phyloP scores from a whole-genome alignment of 176 grass and related monocot species.

The Hordeum vulgare region DNA sequence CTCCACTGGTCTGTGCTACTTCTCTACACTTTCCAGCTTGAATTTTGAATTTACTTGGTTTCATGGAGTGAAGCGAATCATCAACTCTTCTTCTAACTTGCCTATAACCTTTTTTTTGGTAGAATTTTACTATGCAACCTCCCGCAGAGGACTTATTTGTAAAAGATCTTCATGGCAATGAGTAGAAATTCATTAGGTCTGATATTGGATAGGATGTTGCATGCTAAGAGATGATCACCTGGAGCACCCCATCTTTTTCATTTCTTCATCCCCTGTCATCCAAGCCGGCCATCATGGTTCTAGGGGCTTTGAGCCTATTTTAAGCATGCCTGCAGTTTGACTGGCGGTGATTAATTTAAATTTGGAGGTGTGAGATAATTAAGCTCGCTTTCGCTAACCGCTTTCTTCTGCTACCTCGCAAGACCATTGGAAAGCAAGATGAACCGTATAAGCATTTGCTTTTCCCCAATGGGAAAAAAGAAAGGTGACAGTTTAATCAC shows the following conservation, averaged over 20 bases:
- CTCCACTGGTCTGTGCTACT: constrained; percentile 40
- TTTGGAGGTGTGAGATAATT: background rate
- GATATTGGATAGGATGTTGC: background rate
- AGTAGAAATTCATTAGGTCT: constrained; percentile 57
- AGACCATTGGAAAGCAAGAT: too few relatives aligned
- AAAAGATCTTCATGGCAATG: constrained; percentile 92
- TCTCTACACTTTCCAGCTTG: background rate
- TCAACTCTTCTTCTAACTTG: background rate
- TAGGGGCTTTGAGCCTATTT: background rate
- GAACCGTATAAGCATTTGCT: background rate
- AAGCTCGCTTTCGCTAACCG: too few relatives aligned
- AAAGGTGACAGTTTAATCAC: background rate
- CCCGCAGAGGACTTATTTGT: constrained; percentile 83
- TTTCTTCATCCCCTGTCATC: background rate
- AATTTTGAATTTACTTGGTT: background rate
- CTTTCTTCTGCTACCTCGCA: too few relatives aligned
- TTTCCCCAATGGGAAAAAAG: background rate
- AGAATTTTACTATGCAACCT: constrained; percentile 94
- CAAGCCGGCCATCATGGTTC: background rate
- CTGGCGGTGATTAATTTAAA: background rate
- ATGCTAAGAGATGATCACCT: background rate
- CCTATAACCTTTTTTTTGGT: constrained; percentile 4
- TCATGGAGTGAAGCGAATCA: background rate
- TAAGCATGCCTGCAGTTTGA: background rate
- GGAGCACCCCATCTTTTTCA: background rate